These are phyloP conservation scores for Xylaria sp. DNA, from an alignment of 2,329 filamentous ascomycete genomes.

Conservation along the genomic window DNA sequence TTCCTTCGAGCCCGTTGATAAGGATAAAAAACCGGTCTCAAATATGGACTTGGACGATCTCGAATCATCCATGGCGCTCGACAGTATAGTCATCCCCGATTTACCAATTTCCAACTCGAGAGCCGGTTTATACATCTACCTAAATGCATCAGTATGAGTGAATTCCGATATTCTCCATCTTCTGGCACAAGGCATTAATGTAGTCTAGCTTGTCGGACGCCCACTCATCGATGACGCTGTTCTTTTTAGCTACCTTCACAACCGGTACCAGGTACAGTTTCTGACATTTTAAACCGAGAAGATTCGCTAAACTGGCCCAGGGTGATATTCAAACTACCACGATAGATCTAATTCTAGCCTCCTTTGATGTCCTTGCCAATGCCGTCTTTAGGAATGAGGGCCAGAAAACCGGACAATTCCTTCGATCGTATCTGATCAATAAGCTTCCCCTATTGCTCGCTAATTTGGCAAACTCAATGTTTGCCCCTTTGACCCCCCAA, in stretches of 20 bases:
- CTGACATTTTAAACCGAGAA: background rate
- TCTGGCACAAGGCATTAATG: constrained; percentile 43
- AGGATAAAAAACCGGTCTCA: constrained; percentile 59
- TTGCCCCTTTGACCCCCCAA: constrained; percentile 78
- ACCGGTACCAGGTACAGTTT: constrained; percentile 77
- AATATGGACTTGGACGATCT: constrained; percentile 67
- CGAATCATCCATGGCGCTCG: constrained; percentile 66
- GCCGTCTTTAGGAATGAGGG: constrained; percentile 76
- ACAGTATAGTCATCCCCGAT: constrained; percentile 69
- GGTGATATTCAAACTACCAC: constrained; percentile 81
- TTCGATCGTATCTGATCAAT: constrained; percentile 87
- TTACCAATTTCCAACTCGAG: constrained; percentile 79
- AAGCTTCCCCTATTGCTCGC: constrained; percentile 67
- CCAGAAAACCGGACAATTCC: constrained; percentile 71
- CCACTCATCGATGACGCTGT: constrained; percentile 84
- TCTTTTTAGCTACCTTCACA: constrained; percentile 83
- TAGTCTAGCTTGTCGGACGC: constrained; percentile 77
- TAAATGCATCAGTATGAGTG: constrained; percentile 79
- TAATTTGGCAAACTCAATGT: constrained; percentile 71
- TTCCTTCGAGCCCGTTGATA: constrained; percentile 64
- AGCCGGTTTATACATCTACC: constrained; percentile 84
- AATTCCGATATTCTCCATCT: background rate
- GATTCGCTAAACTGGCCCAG: constrained; percentile 55
- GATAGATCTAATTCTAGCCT: constrained; percentile 84
- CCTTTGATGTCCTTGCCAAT: constrained; percentile 91